Percentiles rank a stretch among this genome's conserved stretches.
Conservation (phyloP, 2,329 filamentous ascomycete genomes). For the Fusarium buxicola region DNA sequence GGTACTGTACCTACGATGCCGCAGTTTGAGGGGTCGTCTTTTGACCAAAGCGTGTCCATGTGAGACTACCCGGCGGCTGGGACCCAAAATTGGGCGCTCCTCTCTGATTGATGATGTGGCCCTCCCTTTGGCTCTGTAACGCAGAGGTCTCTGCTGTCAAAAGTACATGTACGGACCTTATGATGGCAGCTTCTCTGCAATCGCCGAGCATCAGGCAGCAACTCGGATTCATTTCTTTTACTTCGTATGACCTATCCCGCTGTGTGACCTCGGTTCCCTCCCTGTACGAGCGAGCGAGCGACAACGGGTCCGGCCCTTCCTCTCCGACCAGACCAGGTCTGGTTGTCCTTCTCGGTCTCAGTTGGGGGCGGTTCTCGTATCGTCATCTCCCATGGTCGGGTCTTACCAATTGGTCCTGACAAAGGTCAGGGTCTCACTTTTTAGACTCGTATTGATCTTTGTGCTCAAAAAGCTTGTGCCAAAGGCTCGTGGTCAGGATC, state of each 20-base stretch:
- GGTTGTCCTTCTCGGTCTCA: conserved; percentile 9
- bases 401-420: conserved; percentile 13
- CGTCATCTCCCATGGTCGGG: conserved; percentile 23
- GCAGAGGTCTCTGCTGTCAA: neutral
- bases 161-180: neutral
- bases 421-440: conserved; percentile 26
- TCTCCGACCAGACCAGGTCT: conserved; percentile 6
- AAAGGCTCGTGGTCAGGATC: conserved; percentile 15
- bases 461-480: conserved; percentile 29
- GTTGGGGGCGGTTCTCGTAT: conserved; percentile 29
- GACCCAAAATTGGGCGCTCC: neutral
- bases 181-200: conserved; percentile 1
- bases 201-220: conserved; percentile 1
- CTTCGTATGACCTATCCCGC: conserved; percentile 7
- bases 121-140: neutral
- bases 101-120: conserved; percentile 2
- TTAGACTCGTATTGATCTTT: conserved; percentile 39
- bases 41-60: neutral
- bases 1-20: too few species aligned
- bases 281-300: conserved; percentile 5
- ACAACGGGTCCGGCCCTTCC: conserved; percentile 16
- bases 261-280: neutral
- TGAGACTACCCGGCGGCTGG: neutral
- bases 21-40: conserved; percentile 1
- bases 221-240: conserved; percentile 5